Evolutionary conservation across 208 protist genomes (phyloP), one percentile per base, ranked within the genome.

Genomic region (Leishmania gerbilli): DNA sequence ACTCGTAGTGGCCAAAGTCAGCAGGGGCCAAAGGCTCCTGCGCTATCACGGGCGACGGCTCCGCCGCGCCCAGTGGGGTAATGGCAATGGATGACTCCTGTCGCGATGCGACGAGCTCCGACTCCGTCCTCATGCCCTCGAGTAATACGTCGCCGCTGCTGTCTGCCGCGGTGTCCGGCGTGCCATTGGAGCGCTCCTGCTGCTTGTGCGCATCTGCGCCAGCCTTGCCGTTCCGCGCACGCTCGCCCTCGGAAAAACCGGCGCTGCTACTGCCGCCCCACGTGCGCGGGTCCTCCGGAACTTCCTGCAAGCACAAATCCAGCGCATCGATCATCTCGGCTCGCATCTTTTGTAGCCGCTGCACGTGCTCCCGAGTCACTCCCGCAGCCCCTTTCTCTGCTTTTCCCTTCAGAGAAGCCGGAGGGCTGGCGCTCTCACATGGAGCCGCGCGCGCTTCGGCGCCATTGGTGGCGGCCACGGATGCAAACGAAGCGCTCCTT

Each of bases 271-370:
- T 53, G 11, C 76, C 76, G 11, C 76, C 76, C 76, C 76, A 72
- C 64, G 42, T 53, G 60, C 79, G 65, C 37, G 24, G 65, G 49
- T 72, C 76, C 37, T 89, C 83, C 3, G 91, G 94, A 24, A 95
- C 81, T 65, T 90, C 90, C 80, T 94, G 88, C 40, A 96, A 62
- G 77, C 94, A 97, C 74, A 97, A 83, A 62, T 97, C 94, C 13
- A 97, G 83, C 19, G 91, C 87, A 40, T 93, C 91, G 7, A 97
- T 88, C 83, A 96, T 88, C 64, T 95, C 94, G 17, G 85, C 88
- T 1, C 92, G 86, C 37, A 95, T 87, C 58, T 82, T 79, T 65
- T 89, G 83, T 56, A 95, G 75, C 42, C 58, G 11, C 31, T 64
- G 65, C 49, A 90, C 65, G 11, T 77, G 40, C 31, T 75, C 80